Conservation (phyloP, 129 eudicot species). For the Pseudognaphalium luteoalbum region DNA sequence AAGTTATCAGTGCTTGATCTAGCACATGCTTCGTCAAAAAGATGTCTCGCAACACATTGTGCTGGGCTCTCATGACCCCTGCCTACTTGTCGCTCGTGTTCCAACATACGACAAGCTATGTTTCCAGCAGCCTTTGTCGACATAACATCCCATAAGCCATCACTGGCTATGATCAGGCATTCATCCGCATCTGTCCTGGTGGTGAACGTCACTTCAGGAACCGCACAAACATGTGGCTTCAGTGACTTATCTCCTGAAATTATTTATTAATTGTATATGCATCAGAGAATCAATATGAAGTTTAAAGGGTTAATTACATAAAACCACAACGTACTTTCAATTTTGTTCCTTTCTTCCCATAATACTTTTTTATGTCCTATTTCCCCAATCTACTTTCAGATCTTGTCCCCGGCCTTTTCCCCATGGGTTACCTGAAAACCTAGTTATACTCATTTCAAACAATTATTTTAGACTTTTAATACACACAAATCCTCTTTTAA, state of each 20-base stretch:
- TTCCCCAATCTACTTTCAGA: no score
- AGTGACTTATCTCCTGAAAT: conserved; percentile 25
- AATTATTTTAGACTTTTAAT: no score
- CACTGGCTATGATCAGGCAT: conserved; percentile 30
- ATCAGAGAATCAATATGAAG: not conserved
- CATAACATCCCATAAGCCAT: conserved; percentile 36
- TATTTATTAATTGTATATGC: not conserved
- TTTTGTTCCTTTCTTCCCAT: no score
- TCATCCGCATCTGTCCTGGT: conserved; percentile 20
- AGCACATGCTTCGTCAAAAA: conserved; percentile 15
- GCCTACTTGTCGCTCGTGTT: not conserved
- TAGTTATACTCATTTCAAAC: no score
- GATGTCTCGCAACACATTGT: conserved; percentile 18
- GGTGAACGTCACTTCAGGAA: conserved; percentile 31
- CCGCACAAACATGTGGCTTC: conserved; percentile 23
- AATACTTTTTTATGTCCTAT: no score
- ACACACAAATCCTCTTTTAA: no score
- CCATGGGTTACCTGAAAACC: no score
- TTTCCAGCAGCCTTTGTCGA: conserved; percentile 15
- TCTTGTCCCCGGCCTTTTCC: no score
- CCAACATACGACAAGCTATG: conserved; percentile 19
- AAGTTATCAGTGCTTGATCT: conserved; percentile 29
- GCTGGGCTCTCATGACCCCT: not conserved
- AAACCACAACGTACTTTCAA: no score
- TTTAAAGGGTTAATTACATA: no score